A percentile compares a stretch with the other conserved stretches of the same genome.
Conservation (phyloP, 1,139 yeast genomes). For the Suhomyces panamericanus region DNA sequence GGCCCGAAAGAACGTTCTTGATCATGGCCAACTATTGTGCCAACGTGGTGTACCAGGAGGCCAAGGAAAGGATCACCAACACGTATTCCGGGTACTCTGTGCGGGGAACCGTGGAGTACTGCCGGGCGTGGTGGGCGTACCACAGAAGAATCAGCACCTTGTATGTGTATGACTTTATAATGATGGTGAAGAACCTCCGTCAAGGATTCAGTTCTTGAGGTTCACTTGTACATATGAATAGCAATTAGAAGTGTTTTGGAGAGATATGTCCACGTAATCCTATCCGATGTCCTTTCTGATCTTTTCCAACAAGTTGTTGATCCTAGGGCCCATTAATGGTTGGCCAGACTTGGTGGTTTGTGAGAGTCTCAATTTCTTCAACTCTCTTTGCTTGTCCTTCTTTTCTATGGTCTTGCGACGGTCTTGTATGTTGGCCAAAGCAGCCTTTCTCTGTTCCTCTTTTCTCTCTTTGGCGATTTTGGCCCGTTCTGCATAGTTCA, state of each 20-base stretch:
- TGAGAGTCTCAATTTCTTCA: slow-evolving; percentile 50
- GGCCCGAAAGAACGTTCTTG: slow-evolving; percentile 83
- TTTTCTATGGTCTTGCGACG: slow-evolving; percentile 18
- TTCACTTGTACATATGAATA: neutral
- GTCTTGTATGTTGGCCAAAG: slow-evolving; percentile 24
- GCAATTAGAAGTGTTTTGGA: neutral
- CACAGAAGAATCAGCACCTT: slow-evolving; percentile 56
- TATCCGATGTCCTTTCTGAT: slow-evolving; percentile 51
- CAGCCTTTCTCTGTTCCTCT: slow-evolving; percentile 29
- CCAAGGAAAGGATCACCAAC: slow-evolving; percentile 40
- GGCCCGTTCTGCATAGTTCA: slow-evolving; percentile 49
- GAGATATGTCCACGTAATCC: neutral
- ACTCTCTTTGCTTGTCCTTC: slow-evolving; percentile 33
- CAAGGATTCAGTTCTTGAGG: slow-evolving; percentile 1
- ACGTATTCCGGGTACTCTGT: slow-evolving; percentile 39
- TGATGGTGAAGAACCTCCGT: slow-evolving; percentile 26
- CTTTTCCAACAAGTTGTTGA: slow-evolving; percentile 74
- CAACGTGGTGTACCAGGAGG: slow-evolving; percentile 69
- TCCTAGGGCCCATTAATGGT: slow-evolving; percentile 89
- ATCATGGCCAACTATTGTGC: slow-evolving; percentile 93
- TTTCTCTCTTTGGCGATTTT: slow-evolving; percentile 36
- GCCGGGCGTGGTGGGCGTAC: slow-evolving; percentile 42
- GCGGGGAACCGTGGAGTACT: slow-evolving; percentile 33
- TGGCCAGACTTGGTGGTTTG: slow-evolving; percentile 76
- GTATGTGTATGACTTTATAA: slow-evolving; percentile 52